Conservation (phyloP, 495 filamentous ascomycete genomes). For the Neurospora tetrasperma region DNA sequence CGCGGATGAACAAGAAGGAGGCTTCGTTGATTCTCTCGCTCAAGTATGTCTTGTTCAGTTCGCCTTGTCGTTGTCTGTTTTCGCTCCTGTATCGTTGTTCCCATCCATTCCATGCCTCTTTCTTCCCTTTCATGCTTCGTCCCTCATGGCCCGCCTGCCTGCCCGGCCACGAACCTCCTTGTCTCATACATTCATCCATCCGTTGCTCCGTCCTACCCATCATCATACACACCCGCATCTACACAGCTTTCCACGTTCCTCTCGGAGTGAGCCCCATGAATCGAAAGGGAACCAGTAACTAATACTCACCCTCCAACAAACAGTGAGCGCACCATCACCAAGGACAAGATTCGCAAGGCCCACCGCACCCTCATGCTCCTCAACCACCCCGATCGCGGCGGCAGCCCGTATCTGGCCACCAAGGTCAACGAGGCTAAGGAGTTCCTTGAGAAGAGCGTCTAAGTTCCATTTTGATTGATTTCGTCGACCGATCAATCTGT, state of each 20-base stretch:
- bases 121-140: neutral
- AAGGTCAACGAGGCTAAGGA: slow-evolving; percentile 99
- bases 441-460: slow-evolving; percentile 66
- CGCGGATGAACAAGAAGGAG: slow-evolving; percentile 83
- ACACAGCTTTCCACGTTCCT: neutral
- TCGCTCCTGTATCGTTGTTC: neutral
- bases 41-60: slow-evolving; percentile 46
- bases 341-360: slow-evolving; percentile 90
- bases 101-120: neutral
- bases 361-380: slow-evolving; percentile 94
- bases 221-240: neutral
- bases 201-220: neutral
- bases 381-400: slow-evolving; percentile 96
- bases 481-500: neutral
- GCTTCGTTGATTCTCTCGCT: slow-evolving; percentile 86
- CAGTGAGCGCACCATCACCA: slow-evolving; percentile 76
- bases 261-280: neutral
- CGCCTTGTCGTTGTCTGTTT: neutral
- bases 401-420: slow-evolving; percentile 90
- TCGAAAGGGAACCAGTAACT: slow-evolving; percentile 7
- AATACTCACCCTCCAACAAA: neutral
- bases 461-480: neutral
- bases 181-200: neutral
- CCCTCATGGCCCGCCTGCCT: neutral
- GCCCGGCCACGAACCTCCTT: neutral